These are phyloP conservation scores for Xylariaceae sp. DNA, from an alignment of 2,329 filamentous ascomycete genomes.

Conservation along the genomic window DNA sequence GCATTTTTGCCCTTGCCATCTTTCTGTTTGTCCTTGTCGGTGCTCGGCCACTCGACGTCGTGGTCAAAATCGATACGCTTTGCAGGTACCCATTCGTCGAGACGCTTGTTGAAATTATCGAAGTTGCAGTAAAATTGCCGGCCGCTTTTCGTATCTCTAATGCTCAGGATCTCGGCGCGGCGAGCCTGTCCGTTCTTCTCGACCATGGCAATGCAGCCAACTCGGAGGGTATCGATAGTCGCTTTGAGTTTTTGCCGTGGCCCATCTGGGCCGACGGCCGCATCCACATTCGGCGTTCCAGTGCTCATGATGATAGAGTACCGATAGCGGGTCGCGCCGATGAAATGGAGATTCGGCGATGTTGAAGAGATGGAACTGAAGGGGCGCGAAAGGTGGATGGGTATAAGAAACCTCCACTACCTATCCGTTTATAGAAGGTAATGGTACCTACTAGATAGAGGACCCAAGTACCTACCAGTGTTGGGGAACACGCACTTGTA, in stretches of 20 bases:
- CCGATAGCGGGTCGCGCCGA: slow-evolving; percentile 27
- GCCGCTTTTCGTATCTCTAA: slow-evolving; percentile 81
- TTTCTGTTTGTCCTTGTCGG: slow-evolving; percentile 78
- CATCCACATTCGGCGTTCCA: slow-evolving; percentile 44
- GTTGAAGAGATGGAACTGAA: not conserved
- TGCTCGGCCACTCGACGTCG: slow-evolving; percentile 94
- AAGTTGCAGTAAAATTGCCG: slow-evolving; percentile 95
- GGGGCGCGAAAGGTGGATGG: not conserved
- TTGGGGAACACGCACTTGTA: too few relatives aligned
- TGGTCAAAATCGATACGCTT: slow-evolving; percentile 77
- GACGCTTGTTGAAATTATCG: slow-evolving; percentile 90
- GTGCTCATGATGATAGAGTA: slow-evolving; percentile 53
- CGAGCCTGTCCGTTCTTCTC: slow-evolving; percentile 73
- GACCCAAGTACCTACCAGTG: too few relatives aligned
- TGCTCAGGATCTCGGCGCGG: slow-evolving; percentile 94
- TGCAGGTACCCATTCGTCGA: slow-evolving; percentile 80
- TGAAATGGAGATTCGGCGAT: slow-evolving; percentile 31
- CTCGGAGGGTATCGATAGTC: slow-evolving; percentile 70
- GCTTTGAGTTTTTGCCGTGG: slow-evolving; percentile 70
- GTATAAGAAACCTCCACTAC: not conserved
- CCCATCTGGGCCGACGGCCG: slow-evolving; percentile 51
- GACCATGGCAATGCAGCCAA: slow-evolving; percentile 57
- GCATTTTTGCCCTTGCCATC: slow-evolving; percentile 68
- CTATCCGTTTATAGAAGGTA: too few relatives aligned
- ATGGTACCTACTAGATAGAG: too few relatives aligned